phyloP scores from a whole-genome alignment of 345 rosid species.

The Sisymbrium altissimum region DNA sequence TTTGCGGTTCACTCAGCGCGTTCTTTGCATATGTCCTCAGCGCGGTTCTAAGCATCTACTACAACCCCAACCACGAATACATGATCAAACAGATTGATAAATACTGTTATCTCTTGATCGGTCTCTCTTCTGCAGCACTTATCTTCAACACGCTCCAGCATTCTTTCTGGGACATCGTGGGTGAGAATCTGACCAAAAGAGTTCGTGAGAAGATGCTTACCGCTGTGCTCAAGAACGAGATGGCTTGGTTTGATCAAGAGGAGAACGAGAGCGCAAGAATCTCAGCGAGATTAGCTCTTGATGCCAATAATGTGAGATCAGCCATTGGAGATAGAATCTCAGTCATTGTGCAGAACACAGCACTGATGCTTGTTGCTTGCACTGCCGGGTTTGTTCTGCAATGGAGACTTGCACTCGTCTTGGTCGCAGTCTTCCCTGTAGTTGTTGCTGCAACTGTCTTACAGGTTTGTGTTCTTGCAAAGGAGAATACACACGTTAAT shows the following conservation, averaged over 20 bases:
- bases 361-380: constrained; percentile 94
- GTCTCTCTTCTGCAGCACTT: constrained; percentile 92
- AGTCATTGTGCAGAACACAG: constrained; percentile 92
- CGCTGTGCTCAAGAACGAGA: constrained; percentile 84
- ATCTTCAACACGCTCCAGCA: constrained; percentile 93
- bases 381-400: constrained; percentile 95
- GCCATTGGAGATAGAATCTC: constrained; percentile 97
- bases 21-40: constrained; percentile 95
- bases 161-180: constrained; percentile 96
- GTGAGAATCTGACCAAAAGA: constrained; percentile 94
- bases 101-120: constrained; percentile 85
- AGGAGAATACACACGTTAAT: neutral
- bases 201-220: constrained; percentile 92
- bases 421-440: constrained; percentile 87
- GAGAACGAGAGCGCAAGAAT: constrained; percentile 95
- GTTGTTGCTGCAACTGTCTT: constrained; percentile 98
- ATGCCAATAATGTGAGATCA: constrained; percentile 96
- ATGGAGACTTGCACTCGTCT: constrained; percentile 98
- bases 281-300: constrained; percentile 85
- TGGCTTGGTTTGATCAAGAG: constrained; percentile 99
- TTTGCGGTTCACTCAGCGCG: constrained; percentile 92
- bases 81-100: constrained; percentile 85
- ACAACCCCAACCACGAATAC: constrained; percentile 76
- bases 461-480: constrained; percentile 54
- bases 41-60: constrained; percentile 88